Evolutionary conservation across 768 basidiomycete species (phyloP).

Genomic region (Macrolepiota fuliginosa): DNA sequence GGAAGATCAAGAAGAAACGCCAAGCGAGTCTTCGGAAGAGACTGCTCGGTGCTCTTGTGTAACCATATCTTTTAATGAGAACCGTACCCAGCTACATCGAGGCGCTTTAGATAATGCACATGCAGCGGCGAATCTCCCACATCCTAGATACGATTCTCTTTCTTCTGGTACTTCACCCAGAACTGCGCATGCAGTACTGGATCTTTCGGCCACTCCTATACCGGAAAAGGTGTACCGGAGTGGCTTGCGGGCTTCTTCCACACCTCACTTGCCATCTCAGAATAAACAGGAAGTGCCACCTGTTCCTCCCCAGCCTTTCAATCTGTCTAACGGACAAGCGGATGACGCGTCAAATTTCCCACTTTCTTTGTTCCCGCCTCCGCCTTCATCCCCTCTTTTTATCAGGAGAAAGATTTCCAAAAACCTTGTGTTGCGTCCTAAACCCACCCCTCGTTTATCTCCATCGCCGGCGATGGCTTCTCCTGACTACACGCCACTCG

Average conservation of each 20-base stretch:
- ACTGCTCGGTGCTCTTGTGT: background rate
- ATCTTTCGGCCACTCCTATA: slow-evolving; percentile 1
- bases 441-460: slow-evolving; percentile 19
- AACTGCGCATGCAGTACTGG: background rate
- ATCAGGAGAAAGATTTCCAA: slow-evolving; percentile 35
- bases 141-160: slow-evolving; percentile 1
- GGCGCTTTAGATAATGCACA: background rate
- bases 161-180: background rate
- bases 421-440: slow-evolving; percentile 34
- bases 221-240: slow-evolving; percentile 1
- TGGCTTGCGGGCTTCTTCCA: background rate
- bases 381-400: slow-evolving; percentile 38
- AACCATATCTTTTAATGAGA: background rate
- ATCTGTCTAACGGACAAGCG: background rate
- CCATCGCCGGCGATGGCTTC: slow-evolving; percentile 35
- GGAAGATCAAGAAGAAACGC: background rate
- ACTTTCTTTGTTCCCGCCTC: slow-evolving; percentile 38
- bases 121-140: slow-evolving; percentile 1
- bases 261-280: slow-evolving; percentile 16
- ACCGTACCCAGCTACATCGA: background rate
- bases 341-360: slow-evolving; percentile 15
- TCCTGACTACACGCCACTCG: slow-evolving; percentile 39
- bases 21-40: slow-evolving; percentile 2
- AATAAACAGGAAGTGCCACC: slow-evolving; percentile 1
- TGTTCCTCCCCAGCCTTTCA: slow-evolving; percentile 7